Conservation (phyloP, 306 rosid genomes). For the Pyrus pyrifolia region DNA sequence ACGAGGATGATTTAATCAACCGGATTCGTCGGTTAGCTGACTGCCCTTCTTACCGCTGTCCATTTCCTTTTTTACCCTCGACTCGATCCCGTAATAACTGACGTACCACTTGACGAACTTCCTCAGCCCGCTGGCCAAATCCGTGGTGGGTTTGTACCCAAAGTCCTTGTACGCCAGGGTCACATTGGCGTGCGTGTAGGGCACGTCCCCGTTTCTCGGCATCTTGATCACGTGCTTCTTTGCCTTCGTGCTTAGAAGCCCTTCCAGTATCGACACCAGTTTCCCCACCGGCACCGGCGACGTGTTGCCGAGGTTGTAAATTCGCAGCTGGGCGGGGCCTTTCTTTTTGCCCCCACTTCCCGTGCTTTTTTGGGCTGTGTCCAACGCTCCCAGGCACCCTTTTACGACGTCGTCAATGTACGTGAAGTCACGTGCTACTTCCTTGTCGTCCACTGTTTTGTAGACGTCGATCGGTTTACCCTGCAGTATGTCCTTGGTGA, state of each 20-base stretch:
- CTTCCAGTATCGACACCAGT: conserved; percentile 55
- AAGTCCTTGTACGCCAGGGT: conserved; percentile 61
- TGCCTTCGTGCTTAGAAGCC: conserved; percentile 43
- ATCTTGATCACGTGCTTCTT: conserved; percentile 68
- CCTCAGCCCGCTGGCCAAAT: conserved; percentile 61
- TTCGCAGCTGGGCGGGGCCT: conserved; percentile 56
- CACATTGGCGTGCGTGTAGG: conserved; percentile 83
- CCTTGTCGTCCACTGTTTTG: conserved; percentile 57
- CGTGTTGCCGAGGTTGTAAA: conserved; percentile 76
- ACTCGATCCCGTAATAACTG: conserved; percentile 66
- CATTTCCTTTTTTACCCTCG: conserved; percentile 52
- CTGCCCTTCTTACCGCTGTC: not conserved
- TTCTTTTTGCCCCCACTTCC: conserved; percentile 78
- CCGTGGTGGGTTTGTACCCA: conserved; percentile 68
- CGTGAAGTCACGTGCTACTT: conserved; percentile 97
- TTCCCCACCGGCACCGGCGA: conserved; percentile 87
- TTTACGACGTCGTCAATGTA: conserved; percentile 78
- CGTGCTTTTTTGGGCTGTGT: conserved; percentile 72
- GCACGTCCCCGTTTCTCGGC: conserved; percentile 92
- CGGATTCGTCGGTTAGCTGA: conserved; percentile 49
- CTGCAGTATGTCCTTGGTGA: conserved; percentile 70
- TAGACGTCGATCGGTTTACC: conserved; percentile 62
- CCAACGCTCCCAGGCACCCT: conserved; percentile 67
- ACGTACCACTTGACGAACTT: conserved; percentile 90
- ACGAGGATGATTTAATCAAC: conserved; percentile 29